Evolutionary conservation across 139 green algal species (phyloP).

Genomic region (Nannochloris sp.): DNA sequence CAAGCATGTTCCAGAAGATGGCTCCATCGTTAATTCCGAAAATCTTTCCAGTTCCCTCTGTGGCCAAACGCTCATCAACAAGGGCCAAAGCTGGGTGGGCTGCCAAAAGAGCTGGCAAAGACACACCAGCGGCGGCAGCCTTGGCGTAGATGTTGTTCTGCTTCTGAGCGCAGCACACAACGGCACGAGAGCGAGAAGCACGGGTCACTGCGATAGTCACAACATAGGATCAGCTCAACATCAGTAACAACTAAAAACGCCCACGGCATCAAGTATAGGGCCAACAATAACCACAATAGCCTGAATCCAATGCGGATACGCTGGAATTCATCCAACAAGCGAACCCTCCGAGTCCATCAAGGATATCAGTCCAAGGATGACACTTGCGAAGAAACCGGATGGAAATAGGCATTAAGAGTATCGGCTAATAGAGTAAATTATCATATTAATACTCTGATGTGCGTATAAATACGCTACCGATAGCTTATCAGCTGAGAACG

Average conservation of each 20-base stretch:
- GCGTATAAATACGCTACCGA: too few species aligned
- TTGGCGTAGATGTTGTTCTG: conserved; percentile 15
- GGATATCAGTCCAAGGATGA: too few species aligned
- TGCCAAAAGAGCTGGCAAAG: conserved; percentile 31
- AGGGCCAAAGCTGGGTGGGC: conserved; percentile 37
- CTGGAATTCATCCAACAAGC: too few species aligned
- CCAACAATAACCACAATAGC: too few species aligned
- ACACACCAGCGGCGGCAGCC: conserved; percentile 27
- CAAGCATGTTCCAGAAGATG: conserved; percentile 33
- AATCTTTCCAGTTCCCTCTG: conserved; percentile 40
- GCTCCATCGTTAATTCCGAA: conserved; percentile 46
- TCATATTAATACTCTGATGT: too few species aligned
- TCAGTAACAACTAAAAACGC: neutral
- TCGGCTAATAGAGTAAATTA: too few species aligned
- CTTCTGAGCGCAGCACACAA: conserved; percentile 36
- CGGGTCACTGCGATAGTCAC: neutral
- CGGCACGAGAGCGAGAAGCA: neutral
- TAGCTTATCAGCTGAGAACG: too few species aligned
- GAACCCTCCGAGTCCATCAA: too few species aligned
- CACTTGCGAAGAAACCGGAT: too few species aligned
- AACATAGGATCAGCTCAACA: neutral
- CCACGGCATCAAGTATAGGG: neutral
- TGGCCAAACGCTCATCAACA: conserved; percentile 44
- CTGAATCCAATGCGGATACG: too few species aligned
- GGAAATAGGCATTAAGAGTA: too few species aligned